Conservation (phyloP, 306 rosid genomes). For the Citrullus amarus region DNA sequence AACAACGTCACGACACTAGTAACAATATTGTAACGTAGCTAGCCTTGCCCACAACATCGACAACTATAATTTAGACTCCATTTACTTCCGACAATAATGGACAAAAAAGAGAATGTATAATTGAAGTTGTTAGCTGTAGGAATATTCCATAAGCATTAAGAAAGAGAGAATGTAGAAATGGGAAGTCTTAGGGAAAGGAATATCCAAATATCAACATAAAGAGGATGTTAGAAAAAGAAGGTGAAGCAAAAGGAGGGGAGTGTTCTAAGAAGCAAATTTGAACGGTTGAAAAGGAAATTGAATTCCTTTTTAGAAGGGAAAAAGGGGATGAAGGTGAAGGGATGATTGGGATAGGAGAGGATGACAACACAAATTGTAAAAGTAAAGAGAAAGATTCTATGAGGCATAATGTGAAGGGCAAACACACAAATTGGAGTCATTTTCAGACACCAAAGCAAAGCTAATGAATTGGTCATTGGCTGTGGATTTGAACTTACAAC, state of each 20-base stretch:
- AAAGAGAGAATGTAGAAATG: not conserved
- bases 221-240: not conserved
- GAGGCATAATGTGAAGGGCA: not conserved
- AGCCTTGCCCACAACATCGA: no score
- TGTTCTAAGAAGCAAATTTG: not conserved
- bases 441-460: not conserved
- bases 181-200: not conserved
- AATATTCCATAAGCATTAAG: not conserved
- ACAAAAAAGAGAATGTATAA: not conserved
- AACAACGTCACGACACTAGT: no score
- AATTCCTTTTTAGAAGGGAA: not conserved
- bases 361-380: not conserved
- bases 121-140: not conserved
- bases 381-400: not conserved
- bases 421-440: not conserved
- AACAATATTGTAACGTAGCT: no score
- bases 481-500: not conserved
- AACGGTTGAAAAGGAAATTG: not conserved
- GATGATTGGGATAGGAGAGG: not conserved
- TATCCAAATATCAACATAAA: not conserved
- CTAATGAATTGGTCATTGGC: not conserved
- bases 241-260: not conserved
- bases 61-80: no score
- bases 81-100: no score
- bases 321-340: not conserved